These are phyloP conservation scores for Dentipellis sp. DNA, from an alignment of 768 basidiomycete species.

Conservation along the genomic window DNA sequence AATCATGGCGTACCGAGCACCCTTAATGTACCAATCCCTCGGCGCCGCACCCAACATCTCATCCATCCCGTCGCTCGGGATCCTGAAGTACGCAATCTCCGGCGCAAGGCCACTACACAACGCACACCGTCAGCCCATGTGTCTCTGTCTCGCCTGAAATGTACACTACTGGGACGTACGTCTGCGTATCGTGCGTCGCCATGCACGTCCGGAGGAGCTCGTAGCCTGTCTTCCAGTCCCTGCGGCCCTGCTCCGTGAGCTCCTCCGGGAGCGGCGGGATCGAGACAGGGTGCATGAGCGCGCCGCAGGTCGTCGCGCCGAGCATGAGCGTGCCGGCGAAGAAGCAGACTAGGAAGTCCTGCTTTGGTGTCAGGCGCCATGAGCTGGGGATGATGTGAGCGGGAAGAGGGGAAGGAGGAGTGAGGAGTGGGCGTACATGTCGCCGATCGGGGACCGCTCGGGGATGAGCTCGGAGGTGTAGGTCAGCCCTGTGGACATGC, in stretches of 20 bases:
- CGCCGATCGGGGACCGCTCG: constrained; percentile 25
- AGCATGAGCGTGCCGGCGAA: constrained; percentile 87
- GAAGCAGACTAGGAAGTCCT: constrained; percentile 96
- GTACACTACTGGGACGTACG: constrained; percentile 38
- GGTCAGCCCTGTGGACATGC: constrained; percentile 45
- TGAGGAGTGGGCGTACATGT: constrained; percentile 24
- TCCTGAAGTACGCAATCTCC: constrained; percentile 83
- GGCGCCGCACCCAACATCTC: constrained; percentile 30
- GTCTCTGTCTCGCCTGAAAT: background rate
- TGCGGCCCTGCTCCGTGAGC: constrained; percentile 48
- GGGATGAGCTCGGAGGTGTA: constrained; percentile 83
- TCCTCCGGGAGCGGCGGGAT: constrained; percentile 58
- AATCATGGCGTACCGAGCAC: constrained; percentile 40
- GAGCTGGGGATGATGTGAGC: constrained; percentile 27
- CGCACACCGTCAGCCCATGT: background rate
- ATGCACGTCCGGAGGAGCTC: constrained; percentile 86
- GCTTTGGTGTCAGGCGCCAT: constrained; percentile 78
- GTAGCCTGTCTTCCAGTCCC: constrained; percentile 77
- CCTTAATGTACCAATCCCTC: constrained; percentile 90
- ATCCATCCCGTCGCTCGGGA: constrained; percentile 45
- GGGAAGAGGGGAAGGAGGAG: background rate
- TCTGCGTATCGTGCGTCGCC: constrained; percentile 73
- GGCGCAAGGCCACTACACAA: constrained; percentile 66
- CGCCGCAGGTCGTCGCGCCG: constrained; percentile 67
- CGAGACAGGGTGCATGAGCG: constrained; percentile 42